Evolutionary conservation across 345 rosid genomes (phyloP).

Genomic region (Hibiscus tridactylites): DNA sequence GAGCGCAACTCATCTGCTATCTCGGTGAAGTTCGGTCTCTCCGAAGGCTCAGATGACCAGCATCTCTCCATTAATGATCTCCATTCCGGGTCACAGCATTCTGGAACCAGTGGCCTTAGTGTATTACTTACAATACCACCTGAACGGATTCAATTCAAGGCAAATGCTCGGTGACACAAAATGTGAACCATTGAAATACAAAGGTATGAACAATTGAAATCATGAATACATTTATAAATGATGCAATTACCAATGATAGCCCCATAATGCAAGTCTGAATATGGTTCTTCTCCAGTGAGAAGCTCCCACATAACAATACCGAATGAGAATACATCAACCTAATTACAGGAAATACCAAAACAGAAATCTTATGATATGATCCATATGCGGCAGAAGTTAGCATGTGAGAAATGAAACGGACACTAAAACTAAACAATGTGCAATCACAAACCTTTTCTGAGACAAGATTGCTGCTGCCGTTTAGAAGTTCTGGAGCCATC

Average conservation of each 20-base stretch:
- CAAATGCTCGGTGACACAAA: not conserved
- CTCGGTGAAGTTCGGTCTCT: slow-evolving; percentile 55
- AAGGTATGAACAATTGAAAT: not conserved
- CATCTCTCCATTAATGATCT: slow-evolving; percentile 65
- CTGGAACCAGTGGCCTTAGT: slow-evolving; percentile 51
- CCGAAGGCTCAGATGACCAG: slow-evolving; percentile 61
- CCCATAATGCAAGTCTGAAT: slow-evolving; percentile 69
- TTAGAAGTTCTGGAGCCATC: slow-evolving; percentile 74
- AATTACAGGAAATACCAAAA: slow-evolving; percentile 5
- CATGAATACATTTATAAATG: not conserved
- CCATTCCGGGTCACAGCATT: slow-evolving; percentile 51
- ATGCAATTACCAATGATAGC: slow-evolving; percentile 51
- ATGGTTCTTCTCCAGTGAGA: slow-evolving; percentile 64
- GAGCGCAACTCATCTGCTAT: slow-evolving; percentile 44
- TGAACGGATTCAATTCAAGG: slow-evolving; percentile 4
- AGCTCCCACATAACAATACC: slow-evolving; percentile 76
- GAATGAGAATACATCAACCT: slow-evolving; percentile 65
- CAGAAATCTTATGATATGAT: not conserved
- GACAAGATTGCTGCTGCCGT: slow-evolving; percentile 57
- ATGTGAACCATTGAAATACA: slow-evolving; percentile 48
- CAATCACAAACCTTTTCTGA: slow-evolving; percentile 46
- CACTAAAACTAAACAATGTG: not conserved
- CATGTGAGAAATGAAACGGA: not conserved
- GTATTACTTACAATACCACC: slow-evolving; percentile 74
- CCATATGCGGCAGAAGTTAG: not conserved